Evolutionary conservation across 306 rosid species (phyloP).

Genomic region (Fragaria iinumae): DNA sequence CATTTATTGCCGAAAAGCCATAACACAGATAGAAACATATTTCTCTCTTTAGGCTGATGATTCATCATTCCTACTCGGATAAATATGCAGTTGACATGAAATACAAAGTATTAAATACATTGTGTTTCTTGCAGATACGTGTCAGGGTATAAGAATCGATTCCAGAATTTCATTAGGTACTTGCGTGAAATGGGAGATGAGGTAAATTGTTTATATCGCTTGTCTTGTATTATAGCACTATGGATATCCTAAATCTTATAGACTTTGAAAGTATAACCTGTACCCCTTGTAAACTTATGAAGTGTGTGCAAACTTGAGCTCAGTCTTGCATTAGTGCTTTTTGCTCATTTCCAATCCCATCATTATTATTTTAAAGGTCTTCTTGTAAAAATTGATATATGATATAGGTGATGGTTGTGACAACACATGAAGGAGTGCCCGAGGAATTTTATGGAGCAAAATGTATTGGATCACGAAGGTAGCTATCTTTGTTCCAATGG

Average conservation of each 20-base stretch:
- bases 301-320: slow-evolving; percentile 7
- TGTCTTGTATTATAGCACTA: neutral
- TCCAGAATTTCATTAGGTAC: slow-evolving; percentile 58
- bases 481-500: slow-evolving; percentile 10
- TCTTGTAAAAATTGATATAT: slow-evolving; percentile 13
- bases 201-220: slow-evolving; percentile 30
- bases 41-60: neutral
- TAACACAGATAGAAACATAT: neutral
- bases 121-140: slow-evolving; percentile 44
- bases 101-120: slow-evolving; percentile 5
- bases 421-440: slow-evolving; percentile 97
- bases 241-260: neutral
- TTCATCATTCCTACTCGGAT: neutral
- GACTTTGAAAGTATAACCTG: neutral
- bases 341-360: neutral
- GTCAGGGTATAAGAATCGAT: slow-evolving; percentile 59
- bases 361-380: neutral
- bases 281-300: neutral
- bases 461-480: slow-evolving; percentile 90
- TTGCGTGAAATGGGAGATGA: slow-evolving; percentile 67
- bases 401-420: slow-evolving; percentile 87
- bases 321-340: slow-evolving; percentile 11
- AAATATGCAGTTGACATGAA: neutral
- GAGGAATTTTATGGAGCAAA: slow-evolving; percentile 89
- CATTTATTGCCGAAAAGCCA: neutral